These are phyloP conservation scores for Ceratocystis smalleyi DNA, from an alignment of 2,329 filamentous ascomycete genomes.

Conservation along the genomic window DNA sequence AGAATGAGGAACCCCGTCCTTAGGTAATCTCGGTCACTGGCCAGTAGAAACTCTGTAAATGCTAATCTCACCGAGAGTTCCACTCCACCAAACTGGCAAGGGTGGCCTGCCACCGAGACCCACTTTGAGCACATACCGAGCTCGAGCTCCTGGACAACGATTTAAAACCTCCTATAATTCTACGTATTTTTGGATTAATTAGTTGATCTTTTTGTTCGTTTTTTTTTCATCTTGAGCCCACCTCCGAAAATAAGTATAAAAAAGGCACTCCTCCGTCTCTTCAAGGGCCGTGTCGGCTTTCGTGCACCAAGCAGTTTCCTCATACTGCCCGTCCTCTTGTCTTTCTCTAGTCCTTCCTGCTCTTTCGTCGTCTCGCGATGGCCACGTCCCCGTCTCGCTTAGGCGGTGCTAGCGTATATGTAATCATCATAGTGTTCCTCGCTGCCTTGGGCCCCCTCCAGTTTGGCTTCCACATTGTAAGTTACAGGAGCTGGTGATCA, in stretches of 20 bases:
- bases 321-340: neutral
- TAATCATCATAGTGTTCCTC: slow-evolving; percentile 59
- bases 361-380: neutral
- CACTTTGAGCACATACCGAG: neutral
- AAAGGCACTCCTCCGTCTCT: neutral
- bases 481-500: slow-evolving; percentile 17
- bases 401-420: slow-evolving; percentile 36
- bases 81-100: neutral
- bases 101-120: neutral
- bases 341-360: neutral
- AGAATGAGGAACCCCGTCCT: neutral
- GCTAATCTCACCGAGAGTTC: slow-evolving; percentile 1
- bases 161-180: neutral
- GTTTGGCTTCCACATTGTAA: slow-evolving; percentile 85
- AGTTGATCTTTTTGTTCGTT: neutral
- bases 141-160: neutral
- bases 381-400: neutral
- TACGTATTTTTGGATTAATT: too few relatives aligned
- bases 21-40: slow-evolving; percentile 7
- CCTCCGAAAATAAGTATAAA: neutral
- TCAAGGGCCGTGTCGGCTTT: neutral
- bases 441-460: slow-evolving; percentile 78
- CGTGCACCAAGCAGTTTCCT: neutral
- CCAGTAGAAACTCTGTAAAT: neutral
- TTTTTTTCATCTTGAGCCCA: neutral